Percentiles rank a stretch among this genome's conserved stretches.
Evolutionary conservation across 2,329 filamentous ascomycete species (phyloP).

Genomic region (Colletotrichum costaricense): DNA sequence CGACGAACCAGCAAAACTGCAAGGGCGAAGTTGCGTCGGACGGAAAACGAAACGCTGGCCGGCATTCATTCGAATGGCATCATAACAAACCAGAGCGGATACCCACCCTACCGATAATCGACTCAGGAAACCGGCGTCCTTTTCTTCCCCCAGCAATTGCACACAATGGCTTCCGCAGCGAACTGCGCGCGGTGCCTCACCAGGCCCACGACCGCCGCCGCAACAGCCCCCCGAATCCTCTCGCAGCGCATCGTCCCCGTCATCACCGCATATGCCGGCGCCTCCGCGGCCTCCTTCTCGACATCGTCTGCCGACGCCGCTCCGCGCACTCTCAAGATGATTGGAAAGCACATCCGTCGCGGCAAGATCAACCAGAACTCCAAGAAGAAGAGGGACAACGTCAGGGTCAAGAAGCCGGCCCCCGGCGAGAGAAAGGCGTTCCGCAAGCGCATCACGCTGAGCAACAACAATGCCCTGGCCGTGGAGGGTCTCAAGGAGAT

Average conservation of each 20-base stretch:
- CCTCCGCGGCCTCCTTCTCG: conserved; percentile 53
- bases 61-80: conserved; percentile 18
- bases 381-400: conserved; percentile 61
- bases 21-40: conserved; percentile 29
- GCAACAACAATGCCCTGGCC: conserved; percentile 91
- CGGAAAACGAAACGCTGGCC: background rate
- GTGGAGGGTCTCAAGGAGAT: conserved; percentile 76
- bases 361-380: conserved; percentile 37
- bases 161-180: conserved; percentile 51
- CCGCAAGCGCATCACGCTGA: conserved; percentile 89
- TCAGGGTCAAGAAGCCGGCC: conserved; percentile 66
- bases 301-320: conserved; percentile 46
- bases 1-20: conserved; percentile 25
- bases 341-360: conserved; percentile 37
- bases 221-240: conserved; percentile 36
- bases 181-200: conserved; percentile 57
- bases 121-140: conserved; percentile 33
- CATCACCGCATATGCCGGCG: conserved; percentile 42
- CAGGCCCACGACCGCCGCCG: conserved; percentile 45
- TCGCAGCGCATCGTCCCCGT: conserved; percentile 47
- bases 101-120: background rate
- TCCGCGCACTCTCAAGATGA: conserved; percentile 23
- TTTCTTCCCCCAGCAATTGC: background rate
- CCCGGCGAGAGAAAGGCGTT: conserved; percentile 88
- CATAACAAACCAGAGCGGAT: conserved; percentile 1